Conservation (phyloP, 192 early-diverging fungal species). For the Podila verticillata region DNA sequence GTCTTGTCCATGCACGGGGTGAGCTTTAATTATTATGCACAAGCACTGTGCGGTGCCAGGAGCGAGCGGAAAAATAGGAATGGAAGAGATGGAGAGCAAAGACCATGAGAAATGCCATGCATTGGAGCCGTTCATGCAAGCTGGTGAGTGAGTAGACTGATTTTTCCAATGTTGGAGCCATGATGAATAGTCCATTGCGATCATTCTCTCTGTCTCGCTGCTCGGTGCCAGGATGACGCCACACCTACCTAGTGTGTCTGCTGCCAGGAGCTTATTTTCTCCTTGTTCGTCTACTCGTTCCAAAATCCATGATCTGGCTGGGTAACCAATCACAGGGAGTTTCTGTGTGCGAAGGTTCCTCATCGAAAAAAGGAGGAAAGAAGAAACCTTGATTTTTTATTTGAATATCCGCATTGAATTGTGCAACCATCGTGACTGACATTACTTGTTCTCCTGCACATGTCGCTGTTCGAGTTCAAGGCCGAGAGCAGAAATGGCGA, state of each 20-base stretch:
- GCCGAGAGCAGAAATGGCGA: constrained; percentile 35
- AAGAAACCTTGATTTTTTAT: too few relatives aligned
- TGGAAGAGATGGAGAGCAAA: not conserved
- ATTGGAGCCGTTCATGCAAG: not conserved
- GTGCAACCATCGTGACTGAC: not conserved
- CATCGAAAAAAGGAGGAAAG: too few relatives aligned
- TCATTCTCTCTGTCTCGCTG: not conserved
- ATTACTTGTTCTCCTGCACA: not conserved
- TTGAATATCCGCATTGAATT: not conserved
- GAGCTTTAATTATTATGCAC: too few relatives aligned
- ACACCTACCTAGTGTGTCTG: not conserved
- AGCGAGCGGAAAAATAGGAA: not conserved
- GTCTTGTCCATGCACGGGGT: too few relatives aligned
- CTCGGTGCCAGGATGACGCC: not conserved
- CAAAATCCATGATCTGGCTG: too few relatives aligned
- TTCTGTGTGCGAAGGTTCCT: too few relatives aligned
- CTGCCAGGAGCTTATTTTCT: too few relatives aligned
- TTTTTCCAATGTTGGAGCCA: not conserved
- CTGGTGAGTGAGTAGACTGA: not conserved
- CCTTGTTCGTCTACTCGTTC: too few relatives aligned
- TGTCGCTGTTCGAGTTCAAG: constrained; percentile 8
- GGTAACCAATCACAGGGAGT: too few relatives aligned
- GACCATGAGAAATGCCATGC: not conserved
- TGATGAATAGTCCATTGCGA: not conserved
- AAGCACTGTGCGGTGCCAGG: too few relatives aligned